A percentile compares a stretch with the other conserved stretches of the same genome.
phyloP scores from a whole-genome alignment of 768 basidiomycete genomes.

The Porpolomopsis calyptriformis region DNA sequence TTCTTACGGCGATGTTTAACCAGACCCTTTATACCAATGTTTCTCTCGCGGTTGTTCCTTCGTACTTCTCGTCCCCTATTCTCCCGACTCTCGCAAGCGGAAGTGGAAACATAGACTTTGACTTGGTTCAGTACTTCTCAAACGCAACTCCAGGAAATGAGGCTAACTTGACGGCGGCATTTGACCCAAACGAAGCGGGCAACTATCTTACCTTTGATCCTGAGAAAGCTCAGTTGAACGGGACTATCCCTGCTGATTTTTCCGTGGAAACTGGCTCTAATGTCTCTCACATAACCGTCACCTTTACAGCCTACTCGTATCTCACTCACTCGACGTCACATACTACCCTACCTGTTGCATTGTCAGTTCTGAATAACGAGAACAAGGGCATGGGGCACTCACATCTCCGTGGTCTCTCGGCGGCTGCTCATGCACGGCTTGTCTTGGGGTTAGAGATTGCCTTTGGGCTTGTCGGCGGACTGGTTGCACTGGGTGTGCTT shows the following conservation, averaged over 20 bases:
- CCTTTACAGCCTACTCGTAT: conserved; percentile 59
- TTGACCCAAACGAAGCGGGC: conserved; percentile 38
- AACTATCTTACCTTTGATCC: conserved; percentile 47
- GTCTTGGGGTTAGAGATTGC: conserved; percentile 50
- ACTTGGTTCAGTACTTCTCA: conserved; percentile 46
- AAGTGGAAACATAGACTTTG: conserved; percentile 41
- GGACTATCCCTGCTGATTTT: conserved; percentile 42
- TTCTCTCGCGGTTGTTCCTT: conserved; percentile 54
- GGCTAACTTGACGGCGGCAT: conserved; percentile 44
- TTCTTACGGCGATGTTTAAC: conserved; percentile 52
- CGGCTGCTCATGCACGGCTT: conserved; percentile 36
- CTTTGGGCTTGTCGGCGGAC: conserved; percentile 51
- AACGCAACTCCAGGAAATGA: conserved; percentile 34
- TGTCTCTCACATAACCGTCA: conserved; percentile 31
- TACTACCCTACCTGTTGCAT: conserved; percentile 41
- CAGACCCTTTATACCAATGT: conserved; percentile 58
- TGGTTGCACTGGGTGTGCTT: conserved; percentile 43
- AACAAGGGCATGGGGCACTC: conserved; percentile 24
- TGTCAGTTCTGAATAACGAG: conserved; percentile 29
- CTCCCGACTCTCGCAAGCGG: conserved; percentile 46
- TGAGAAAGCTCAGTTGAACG: conserved; percentile 35
- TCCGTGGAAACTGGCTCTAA: conserved; percentile 15
- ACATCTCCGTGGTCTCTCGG: conserved; percentile 28
- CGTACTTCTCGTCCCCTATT: conserved; percentile 53
- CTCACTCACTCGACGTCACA: conserved; percentile 65